Evolutionary conservation across 768 basidiomycete genomes (phyloP).

Genomic region (Thelephora aurantiotincta): DNA sequence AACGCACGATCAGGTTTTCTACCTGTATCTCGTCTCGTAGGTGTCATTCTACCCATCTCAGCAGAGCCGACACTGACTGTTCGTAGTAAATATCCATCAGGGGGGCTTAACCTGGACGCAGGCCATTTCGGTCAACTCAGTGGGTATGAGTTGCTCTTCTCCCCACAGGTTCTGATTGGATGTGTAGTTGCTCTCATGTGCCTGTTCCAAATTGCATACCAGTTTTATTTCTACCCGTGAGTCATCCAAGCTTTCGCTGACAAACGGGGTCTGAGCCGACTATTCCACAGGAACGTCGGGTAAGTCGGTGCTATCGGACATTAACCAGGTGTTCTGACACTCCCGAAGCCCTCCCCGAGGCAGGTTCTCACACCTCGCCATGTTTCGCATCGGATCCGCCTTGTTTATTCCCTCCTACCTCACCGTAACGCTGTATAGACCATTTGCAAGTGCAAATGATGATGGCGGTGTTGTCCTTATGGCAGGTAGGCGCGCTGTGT

Average conservation of each 20-base stretch:
- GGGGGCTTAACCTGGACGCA: constrained; percentile 86
- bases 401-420: constrained; percentile 88
- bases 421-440: constrained; percentile 58
- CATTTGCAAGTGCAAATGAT: constrained; percentile 52
- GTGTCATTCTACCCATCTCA: constrained; percentile 15
- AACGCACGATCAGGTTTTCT: constrained; percentile 83
- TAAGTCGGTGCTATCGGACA: constrained; percentile 5
- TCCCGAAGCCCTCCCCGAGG: constrained; percentile 56
- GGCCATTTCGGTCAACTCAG: constrained; percentile 88
- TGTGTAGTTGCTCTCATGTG: constrained; percentile 81
- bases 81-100: constrained; percentile 59
- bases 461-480: constrained; percentile 73
- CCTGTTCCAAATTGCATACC: constrained; percentile 84
- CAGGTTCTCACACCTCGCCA: constrained; percentile 71
- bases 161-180: constrained; percentile 6
- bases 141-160: constrained; percentile 18
- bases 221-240: constrained; percentile 83
- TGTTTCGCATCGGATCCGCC: constrained; percentile 80
- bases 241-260: constrained; percentile 14
- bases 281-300: constrained; percentile 21
- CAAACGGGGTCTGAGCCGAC: too few relatives aligned
- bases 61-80: constrained; percentile 1
- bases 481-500: constrained; percentile 36
- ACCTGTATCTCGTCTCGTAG: constrained; percentile 83
- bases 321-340: not conserved